phyloP scores from a whole-genome alignment of 2,329 filamentous ascomycete genomes.

The Thielaviopsis populi region DNA sequence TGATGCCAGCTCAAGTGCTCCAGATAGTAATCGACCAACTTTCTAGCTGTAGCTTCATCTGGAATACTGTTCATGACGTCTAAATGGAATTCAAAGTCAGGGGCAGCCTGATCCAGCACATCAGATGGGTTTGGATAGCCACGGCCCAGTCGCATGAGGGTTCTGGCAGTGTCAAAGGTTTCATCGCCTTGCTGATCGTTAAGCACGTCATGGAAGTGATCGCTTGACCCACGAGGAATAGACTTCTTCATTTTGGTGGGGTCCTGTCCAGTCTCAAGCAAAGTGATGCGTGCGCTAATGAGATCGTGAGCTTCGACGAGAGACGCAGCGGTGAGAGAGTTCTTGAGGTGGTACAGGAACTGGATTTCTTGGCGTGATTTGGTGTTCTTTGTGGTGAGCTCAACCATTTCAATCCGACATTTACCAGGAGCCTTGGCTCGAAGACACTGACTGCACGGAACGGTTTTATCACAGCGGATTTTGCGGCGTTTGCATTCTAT shows the following conservation, averaged over 20 bases:
- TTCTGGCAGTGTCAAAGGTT: conserved; percentile 8
- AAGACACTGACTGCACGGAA: conserved; percentile 15
- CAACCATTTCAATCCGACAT: conserved; percentile 15
- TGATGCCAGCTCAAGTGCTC: conserved; percentile 16
- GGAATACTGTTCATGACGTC: background rate
- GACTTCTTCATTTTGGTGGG: background rate
- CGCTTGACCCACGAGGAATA: background rate
- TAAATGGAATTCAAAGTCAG: background rate
- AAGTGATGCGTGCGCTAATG: conserved; percentile 8
- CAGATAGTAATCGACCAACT: conserved; percentile 13
- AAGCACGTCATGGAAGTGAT: conserved; percentile 12
- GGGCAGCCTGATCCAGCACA: background rate
- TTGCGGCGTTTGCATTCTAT: conserved; percentile 16
- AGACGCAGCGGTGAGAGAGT: conserved; percentile 1
- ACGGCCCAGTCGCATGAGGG: conserved; percentile 13
- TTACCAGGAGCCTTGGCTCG: conserved; percentile 12
- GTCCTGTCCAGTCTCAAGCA: conserved; percentile 15
- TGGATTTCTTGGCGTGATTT: conserved; percentile 16
- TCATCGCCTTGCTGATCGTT: conserved; percentile 9
- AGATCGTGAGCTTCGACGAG: conserved; percentile 11
- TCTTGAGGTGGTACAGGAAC: conserved; percentile 12
- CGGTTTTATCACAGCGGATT: conserved; percentile 16
- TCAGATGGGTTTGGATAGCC: conserved; percentile 9
- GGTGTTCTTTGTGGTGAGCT: conserved; percentile 16
- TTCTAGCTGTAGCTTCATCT: background rate